These are phyloP conservation scores for Podaxis sp. DNA, from an alignment of 768 basidiomycete species.

Conservation along the genomic window DNA sequence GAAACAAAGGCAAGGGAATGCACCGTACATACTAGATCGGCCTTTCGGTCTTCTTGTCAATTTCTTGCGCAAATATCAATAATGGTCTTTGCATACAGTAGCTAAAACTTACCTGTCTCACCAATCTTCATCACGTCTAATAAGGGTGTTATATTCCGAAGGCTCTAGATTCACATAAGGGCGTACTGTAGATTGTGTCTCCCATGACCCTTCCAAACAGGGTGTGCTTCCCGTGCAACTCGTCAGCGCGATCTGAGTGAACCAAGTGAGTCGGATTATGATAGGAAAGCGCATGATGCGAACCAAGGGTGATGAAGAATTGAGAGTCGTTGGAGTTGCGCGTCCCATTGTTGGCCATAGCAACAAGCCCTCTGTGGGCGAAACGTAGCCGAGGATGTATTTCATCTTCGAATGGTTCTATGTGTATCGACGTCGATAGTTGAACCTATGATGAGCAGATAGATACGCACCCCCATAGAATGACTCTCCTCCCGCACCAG, in stretches of 20 bases:
- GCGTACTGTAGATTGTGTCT: constrained; percentile 86
- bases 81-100: background rate
- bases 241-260: constrained; percentile 80
- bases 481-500: constrained; percentile 90
- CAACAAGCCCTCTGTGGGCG: constrained; percentile 87
- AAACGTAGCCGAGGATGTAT: constrained; percentile 90
- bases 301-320: constrained; percentile 92
- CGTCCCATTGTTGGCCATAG: constrained; percentile 88
- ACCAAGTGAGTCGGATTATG: background rate
- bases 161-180: background rate
- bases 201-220: constrained; percentile 89
- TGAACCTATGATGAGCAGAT: background rate
- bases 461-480: constrained; percentile 76
- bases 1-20: background rate
- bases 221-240: constrained; percentile 92
- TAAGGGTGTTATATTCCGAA: background rate
- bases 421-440: background rate
- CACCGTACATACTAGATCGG: constrained; percentile 69
- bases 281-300: constrained; percentile 9
- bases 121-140: constrained; percentile 91
- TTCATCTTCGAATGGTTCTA: constrained; percentile 94
- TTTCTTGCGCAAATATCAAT: constrained; percentile 41
- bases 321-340: constrained; percentile 93
- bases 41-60: constrained; percentile 61
- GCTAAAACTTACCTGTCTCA: constrained; percentile 63